Conservation (phyloP, 1,284 basidiomycete genomes). For the Malassezia dermatis region DNA sequence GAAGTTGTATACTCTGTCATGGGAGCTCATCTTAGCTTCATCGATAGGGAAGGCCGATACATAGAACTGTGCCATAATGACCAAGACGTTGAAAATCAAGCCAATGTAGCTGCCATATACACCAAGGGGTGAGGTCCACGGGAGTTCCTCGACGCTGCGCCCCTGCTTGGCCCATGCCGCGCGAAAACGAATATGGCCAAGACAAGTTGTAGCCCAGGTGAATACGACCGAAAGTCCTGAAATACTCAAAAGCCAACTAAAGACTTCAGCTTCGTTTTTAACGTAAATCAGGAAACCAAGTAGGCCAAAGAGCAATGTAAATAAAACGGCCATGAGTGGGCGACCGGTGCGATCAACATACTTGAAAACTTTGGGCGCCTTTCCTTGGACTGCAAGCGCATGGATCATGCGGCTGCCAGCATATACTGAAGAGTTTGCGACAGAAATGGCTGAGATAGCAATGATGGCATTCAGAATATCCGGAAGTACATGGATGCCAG, state of each 20-base stretch:
- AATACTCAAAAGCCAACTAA: conserved; percentile 52
- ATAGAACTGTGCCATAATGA: conserved; percentile 29
- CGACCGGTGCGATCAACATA: conserved; percentile 53
- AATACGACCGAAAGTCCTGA: conserved; percentile 53
- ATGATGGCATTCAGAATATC: conserved; percentile 53
- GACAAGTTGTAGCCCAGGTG: conserved; percentile 47
- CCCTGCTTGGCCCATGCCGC: conserved; percentile 51
- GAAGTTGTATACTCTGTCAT: conserved; percentile 49
- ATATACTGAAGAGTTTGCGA: conserved; percentile 49
- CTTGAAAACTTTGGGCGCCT: conserved; percentile 49
- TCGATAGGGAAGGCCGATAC: conserved; percentile 36
- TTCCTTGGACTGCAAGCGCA: conserved; percentile 46
- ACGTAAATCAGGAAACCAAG: conserved; percentile 40
- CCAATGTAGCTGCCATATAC: conserved; percentile 51
- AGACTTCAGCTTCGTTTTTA: conserved; percentile 32
- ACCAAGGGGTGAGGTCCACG: conserved; percentile 51
- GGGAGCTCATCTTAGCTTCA: conserved; percentile 22
- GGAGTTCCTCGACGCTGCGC: conserved; percentile 51
- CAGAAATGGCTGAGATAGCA: conserved; percentile 48
- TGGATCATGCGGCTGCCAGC: conserved; percentile 48
- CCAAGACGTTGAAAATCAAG: conserved; percentile 39
- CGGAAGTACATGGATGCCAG: conserved; percentile 50
- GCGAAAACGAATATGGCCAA: conserved; percentile 46
- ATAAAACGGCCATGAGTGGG: conserved; percentile 50
- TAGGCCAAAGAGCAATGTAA: conserved; percentile 32